Conservation (phyloP, 1,139 yeast genomes). For the Kazachstania sp. region DNA sequence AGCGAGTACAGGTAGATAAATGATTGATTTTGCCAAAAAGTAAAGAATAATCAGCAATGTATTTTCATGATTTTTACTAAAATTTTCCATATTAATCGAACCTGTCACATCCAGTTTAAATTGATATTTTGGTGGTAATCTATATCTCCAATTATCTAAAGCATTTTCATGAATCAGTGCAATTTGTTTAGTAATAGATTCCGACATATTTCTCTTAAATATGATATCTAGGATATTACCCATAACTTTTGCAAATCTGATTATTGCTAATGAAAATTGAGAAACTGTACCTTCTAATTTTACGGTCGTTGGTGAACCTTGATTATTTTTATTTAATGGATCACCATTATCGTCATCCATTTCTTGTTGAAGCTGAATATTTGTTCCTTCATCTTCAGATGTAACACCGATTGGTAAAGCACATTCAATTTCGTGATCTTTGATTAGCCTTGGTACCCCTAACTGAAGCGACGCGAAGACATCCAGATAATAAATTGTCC, state of each 20-base stretch:
- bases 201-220: constrained; percentile 41
- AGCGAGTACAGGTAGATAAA: constrained; percentile 69
- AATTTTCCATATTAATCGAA: constrained; percentile 21
- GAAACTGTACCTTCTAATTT: constrained; percentile 60
- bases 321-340: background rate
- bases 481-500: constrained; percentile 78
- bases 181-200: constrained; percentile 33
- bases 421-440: constrained; percentile 79
- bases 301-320: constrained; percentile 5
- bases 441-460: constrained; percentile 74
- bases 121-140: constrained; percentile 51
- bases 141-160: constrained; percentile 72
- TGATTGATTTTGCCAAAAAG: constrained; percentile 71
- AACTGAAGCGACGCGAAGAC: constrained; percentile 63
- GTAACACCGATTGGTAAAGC: constrained; percentile 51
- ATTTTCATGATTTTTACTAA: constrained; percentile 32
- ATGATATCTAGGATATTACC: constrained; percentile 67
- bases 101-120: constrained; percentile 68
- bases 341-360: background rate
- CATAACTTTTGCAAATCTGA: constrained; percentile 64
- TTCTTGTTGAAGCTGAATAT: background rate
- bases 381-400: background rate
- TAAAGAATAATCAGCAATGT: constrained; percentile 58
- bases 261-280: constrained; percentile 51
- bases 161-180: constrained; percentile 52